These are phyloP conservation scores for Monosporozyma unispora DNA, from an alignment of 805 yeast genomes.

Conservation along the genomic window DNA sequence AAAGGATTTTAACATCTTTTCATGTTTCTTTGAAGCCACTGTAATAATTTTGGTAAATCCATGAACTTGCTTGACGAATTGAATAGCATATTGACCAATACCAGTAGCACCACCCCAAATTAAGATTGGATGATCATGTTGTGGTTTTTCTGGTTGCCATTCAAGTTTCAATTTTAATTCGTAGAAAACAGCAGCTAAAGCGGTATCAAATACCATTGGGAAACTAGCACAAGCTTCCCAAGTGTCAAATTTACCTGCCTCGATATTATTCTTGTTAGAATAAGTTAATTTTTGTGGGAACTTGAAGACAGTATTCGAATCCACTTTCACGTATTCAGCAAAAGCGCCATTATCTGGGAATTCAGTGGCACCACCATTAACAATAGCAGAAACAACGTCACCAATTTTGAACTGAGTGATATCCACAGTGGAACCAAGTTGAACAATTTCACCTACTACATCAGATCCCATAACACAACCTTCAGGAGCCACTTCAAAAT, in stretches of 20 bases:
- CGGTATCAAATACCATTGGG: background rate
- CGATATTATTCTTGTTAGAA: background rate
- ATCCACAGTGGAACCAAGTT: constrained; percentile 34
- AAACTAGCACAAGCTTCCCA: background rate
- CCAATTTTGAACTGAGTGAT: constrained; percentile 34
- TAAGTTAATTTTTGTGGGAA: background rate
- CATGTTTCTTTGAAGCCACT: constrained; percentile 40
- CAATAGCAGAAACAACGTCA: constrained; percentile 44
- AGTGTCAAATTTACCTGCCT: background rate
- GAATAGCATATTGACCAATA: constrained; percentile 48
- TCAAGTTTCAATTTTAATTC: constrained; percentile 13
- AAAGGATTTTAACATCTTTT: constrained; percentile 30
- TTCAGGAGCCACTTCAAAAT: constrained; percentile 29
- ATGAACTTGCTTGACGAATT: constrained; percentile 39
- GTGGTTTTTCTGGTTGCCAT: constrained; percentile 18
- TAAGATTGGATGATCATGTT: constrained; percentile 33
- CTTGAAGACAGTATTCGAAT: background rate
- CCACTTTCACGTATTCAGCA: constrained; percentile 39
- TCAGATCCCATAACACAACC: constrained; percentile 52
- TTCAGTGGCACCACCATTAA: constrained; percentile 43
- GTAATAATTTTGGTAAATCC: constrained; percentile 36
- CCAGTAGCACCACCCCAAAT: constrained; percentile 65
- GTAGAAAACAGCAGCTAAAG: constrained; percentile 29
- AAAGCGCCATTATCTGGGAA: constrained; percentile 44
- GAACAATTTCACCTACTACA: constrained; percentile 49